Conservation (phyloP, 2,329 filamentous ascomycete species). For the Claviceps lovelessii region DNA sequence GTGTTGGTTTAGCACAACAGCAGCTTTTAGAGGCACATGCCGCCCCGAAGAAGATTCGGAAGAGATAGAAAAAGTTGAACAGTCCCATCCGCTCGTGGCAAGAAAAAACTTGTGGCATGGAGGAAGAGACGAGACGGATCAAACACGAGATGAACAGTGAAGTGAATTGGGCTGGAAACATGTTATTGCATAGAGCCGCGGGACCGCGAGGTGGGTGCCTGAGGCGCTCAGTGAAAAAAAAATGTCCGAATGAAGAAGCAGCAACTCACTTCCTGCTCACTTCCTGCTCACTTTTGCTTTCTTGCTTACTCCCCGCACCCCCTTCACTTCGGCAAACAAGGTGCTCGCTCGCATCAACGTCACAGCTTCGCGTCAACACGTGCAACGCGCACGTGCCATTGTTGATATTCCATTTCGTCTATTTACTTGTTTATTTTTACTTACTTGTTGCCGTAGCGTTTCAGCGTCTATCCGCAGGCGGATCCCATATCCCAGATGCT, state of each 20-base stretch:
- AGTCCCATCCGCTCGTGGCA: background rate
- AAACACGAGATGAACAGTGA: background rate
- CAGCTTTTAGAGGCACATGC: background rate
- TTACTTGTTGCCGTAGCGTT: background rate
- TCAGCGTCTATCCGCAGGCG: slow-evolving; percentile 9
- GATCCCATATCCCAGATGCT: slow-evolving; percentile 26
- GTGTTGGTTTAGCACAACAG: background rate
- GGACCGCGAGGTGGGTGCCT: slow-evolving; percentile 4
- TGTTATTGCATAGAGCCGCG: background rate
- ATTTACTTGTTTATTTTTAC: background rate
- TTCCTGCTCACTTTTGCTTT: background rate
- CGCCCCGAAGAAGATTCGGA: background rate
- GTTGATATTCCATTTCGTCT: background rate
- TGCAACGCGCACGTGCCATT: background rate
- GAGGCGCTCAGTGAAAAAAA: background rate
- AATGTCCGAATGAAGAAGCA: slow-evolving; percentile 2
- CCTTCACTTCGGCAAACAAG: background rate
- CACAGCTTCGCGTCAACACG: background rate
- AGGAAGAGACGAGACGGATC: background rate
- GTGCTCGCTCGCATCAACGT: background rate
- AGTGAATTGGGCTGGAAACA: background rate
- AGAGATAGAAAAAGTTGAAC: background rate
- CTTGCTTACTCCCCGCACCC: too few species aligned
- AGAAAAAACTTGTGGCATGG: background rate
- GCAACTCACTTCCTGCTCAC: slow-evolving; percentile 7